Percentiles rank a stretch among this genome's conserved stretches.
These are phyloP conservation scores for Dictyostelium capitatum DNA, from an alignment of 78 protist species.

Conservation along the genomic window DNA sequence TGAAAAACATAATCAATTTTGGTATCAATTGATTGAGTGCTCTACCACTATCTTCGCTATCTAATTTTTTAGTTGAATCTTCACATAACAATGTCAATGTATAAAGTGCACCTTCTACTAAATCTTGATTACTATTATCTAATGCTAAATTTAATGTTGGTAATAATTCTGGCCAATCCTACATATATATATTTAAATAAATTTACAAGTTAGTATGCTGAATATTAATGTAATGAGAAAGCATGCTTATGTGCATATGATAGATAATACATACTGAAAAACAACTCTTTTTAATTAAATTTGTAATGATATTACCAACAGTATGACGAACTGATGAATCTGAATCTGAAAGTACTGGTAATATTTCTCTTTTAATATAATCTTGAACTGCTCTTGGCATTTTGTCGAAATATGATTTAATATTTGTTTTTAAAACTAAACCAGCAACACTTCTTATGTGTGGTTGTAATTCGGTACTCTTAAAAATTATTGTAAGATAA, in stretches of 20 bases:
- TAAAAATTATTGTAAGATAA: constrained; percentile 45
- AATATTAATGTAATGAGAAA: not conserved
- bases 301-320: constrained; percentile 62
- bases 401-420: constrained; percentile 25
- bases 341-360: constrained; percentile 47
- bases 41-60: constrained; percentile 36
- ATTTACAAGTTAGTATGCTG: no score
- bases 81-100: constrained; percentile 78
- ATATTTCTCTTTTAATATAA: constrained; percentile 44
- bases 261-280: constrained; percentile 20
- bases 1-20: constrained; percentile 50
- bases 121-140: constrained; percentile 33
- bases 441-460: constrained; percentile 52
- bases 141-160: constrained; percentile 39
- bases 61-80: constrained; percentile 48
- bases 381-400: constrained; percentile 75
- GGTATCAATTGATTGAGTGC: constrained; percentile 73
- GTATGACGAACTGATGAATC: constrained; percentile 42
- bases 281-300: constrained; percentile 37
- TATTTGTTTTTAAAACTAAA: constrained; percentile 51
- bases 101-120: constrained; percentile 64
- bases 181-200: not conserved
- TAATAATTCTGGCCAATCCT: constrained; percentile 71
- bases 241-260: not conserved
- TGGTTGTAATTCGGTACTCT: not conserved